Evolutionary conservation across 2,329 filamentous ascomycete species (phyloP), one percentile per base, ranked within the genome.

Genomic region (Didymellaceae sp.): DNA sequence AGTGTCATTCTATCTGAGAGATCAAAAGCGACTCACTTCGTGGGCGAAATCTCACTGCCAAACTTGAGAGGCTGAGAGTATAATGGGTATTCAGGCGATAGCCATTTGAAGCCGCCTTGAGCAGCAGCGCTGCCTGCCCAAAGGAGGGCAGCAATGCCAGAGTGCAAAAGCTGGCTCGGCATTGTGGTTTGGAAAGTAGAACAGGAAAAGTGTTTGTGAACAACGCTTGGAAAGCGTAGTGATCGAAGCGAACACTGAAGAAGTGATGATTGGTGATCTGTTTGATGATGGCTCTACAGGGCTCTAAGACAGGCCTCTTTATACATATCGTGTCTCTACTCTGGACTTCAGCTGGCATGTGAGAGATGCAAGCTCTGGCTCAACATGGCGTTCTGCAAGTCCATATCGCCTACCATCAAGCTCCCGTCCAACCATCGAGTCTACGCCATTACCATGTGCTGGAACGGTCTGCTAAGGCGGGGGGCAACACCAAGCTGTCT

Each of bases 31-130:
- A 32, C 41, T 14, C 7, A 44, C 41, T 14, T 10, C 17, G 28
- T 35, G 4, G 41, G 41, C 13, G 10, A 6, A 5, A 44, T 44
- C 4, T 44, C 41, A 13, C 22, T 30, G 10, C 41, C 41, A 28
- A 35, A 34, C 6, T 20, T 17, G 18, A 44, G 41, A 21, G 41
- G 41, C 14, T 35, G 31, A 6, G 41, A 28, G 16, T 18, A 44
- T 2, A 44, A 13, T 14, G 41, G 41, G 8, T 37, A 44, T 6
- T 28, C 31, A 37, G 41, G 41, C 16, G 41, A 44, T 3, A 35
- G 31, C 41, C 41, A 37, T 9, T 22, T 16, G 5, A 37, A 6
- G 4, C 22, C 41, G 16, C 41, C 32, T 24, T 44, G 31, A 21
- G 41, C 41, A 17, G 30, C 16, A 30, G 24, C 24, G 11, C 16